phyloP scores from a whole-genome alignment of 345 rosid genomes.

The Toxicodendron radicans region DNA sequence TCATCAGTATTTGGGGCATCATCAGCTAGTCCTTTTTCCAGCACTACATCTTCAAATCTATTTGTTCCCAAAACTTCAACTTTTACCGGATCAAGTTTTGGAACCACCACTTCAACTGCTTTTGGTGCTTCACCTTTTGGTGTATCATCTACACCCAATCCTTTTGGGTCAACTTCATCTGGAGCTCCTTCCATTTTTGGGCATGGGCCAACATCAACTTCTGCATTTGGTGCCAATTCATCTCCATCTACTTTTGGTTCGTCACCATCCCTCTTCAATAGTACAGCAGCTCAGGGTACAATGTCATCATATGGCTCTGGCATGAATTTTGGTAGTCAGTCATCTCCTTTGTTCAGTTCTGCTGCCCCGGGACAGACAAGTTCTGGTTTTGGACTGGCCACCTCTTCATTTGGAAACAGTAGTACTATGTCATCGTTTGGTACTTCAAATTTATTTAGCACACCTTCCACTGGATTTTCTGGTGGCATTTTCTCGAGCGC shows the following conservation, averaged over 20 bases:
- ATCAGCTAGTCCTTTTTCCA: conserved; percentile 55
- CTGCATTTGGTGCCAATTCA: conserved; percentile 48
- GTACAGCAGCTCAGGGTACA: conserved; percentile 43
- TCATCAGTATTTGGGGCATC: conserved; percentile 48
- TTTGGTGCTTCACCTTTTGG: conserved; percentile 38
- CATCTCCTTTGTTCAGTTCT: conserved; percentile 59
- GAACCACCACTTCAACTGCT: conserved; percentile 36
- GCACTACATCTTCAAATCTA: conserved; percentile 43
- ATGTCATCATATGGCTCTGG: conserved; percentile 42
- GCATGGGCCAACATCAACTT: conserved; percentile 40
- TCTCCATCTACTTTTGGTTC: conserved; percentile 59
- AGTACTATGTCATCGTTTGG: conserved; percentile 46
- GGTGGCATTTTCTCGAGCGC: conserved; percentile 52
- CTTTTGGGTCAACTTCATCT: conserved; percentile 52
- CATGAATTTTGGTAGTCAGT: conserved; percentile 47
- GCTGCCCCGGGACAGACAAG: conserved; percentile 56
- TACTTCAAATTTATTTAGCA: conserved; percentile 48
- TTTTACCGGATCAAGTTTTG: conserved; percentile 41
- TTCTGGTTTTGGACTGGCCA: conserved; percentile 56
- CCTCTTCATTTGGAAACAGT: conserved; percentile 52
- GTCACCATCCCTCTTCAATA: conserved; percentile 54
- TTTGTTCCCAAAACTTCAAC: conserved; percentile 50
- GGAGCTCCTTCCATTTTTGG: conserved; percentile 45
- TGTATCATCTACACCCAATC: conserved; percentile 40
- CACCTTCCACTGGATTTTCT: conserved; percentile 50